These are phyloP conservation scores for Adansonia madagascariensis DNA, from an alignment of 441 rosid genomes.

Conservation along the genomic window DNA sequence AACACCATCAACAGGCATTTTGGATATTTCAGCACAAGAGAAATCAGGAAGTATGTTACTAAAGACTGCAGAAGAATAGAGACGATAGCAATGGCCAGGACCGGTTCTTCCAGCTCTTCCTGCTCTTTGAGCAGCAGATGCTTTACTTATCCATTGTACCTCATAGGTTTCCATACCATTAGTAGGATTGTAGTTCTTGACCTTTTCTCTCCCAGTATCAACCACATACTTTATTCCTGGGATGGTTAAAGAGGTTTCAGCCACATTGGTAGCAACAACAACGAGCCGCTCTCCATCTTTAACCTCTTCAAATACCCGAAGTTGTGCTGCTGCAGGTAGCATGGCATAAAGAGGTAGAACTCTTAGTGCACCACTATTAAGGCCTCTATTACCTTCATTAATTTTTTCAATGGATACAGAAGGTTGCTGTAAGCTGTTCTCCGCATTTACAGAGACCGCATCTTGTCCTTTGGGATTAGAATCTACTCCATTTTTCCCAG, in stretches of 20 bases:
- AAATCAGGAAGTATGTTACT: conserved; percentile 69
- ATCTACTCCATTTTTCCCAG: conserved; percentile 41
- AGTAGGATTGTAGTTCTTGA: conserved; percentile 67
- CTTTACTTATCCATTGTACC: conserved; percentile 87
- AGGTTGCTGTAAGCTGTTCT: conserved; percentile 35
- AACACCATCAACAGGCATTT: conserved; percentile 81
- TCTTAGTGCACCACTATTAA: conserved; percentile 41
- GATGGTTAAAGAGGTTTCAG: conserved; percentile 94
- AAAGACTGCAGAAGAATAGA: conserved; percentile 83
- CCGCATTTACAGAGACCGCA: conserved; percentile 24
- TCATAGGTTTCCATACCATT: conserved; percentile 84
- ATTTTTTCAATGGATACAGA: conserved; percentile 31
- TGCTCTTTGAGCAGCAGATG: conserved; percentile 92
- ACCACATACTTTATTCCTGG: conserved; percentile 94
- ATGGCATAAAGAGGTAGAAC: conserved; percentile 94
- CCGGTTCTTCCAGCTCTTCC: conserved; percentile 99
- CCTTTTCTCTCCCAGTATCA: conserved; percentile 91
- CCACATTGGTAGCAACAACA: conserved; percentile 91
- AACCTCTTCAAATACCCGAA: conserved; percentile 74
- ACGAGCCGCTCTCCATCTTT: conserved; percentile 87
- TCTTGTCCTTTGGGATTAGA: conserved; percentile 33
- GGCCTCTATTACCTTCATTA: conserved; percentile 35
- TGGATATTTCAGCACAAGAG: conserved; percentile 77
- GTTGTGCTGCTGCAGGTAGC: conserved; percentile 90
- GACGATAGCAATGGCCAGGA: conserved; percentile 94